phyloP scores from a whole-genome alignment of 768 basidiomycete genomes.

The Suillus ampliporus region DNA sequence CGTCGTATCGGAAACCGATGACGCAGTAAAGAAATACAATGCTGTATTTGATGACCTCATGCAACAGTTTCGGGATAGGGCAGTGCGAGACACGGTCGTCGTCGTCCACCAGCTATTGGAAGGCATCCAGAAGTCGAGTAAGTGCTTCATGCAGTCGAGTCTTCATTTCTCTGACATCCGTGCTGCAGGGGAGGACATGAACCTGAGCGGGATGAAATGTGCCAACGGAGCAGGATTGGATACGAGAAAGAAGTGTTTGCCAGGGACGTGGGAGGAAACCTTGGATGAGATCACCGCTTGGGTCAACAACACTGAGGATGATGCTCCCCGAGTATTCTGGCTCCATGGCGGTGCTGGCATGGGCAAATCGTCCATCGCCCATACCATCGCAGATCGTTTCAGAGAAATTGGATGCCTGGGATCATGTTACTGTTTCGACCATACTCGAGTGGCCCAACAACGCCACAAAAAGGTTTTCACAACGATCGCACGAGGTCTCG shows the following conservation, averaged over 20 bases:
- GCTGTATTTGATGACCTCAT: conserved; percentile 2
- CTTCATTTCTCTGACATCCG: not conserved
- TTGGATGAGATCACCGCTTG: conserved; percentile 34
- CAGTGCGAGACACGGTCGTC: not conserved
- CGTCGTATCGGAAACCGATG: not conserved
- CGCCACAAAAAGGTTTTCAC: conserved; percentile 19
- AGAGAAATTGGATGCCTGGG: conserved; percentile 16
- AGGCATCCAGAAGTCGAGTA: not conserved
- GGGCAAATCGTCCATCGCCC: conserved; percentile 30
- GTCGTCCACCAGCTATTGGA: not conserved
- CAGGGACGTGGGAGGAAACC: conserved; percentile 28
- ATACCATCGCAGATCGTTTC: conserved; percentile 22
- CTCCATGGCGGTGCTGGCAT: conserved; percentile 13
- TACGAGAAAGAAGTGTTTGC: conserved; percentile 21
- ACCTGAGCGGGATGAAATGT: conserved; percentile 6
- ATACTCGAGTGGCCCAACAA: conserved; percentile 15
- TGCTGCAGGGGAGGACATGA: not conserved
- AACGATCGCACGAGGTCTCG: conserved; percentile 11
- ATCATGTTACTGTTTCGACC: conserved; percentile 27
- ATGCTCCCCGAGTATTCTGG: conserved; percentile 19
- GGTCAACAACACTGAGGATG: conserved; percentile 19
- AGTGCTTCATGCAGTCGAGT: not conserved
- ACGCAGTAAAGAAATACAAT: not conserved
- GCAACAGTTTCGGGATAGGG: conserved; percentile 12
- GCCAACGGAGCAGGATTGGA: conserved; percentile 12